Conservation (phyloP, 2,329 filamentous ascomycete genomes). For the Cordyceps fumosorosea region DNA sequence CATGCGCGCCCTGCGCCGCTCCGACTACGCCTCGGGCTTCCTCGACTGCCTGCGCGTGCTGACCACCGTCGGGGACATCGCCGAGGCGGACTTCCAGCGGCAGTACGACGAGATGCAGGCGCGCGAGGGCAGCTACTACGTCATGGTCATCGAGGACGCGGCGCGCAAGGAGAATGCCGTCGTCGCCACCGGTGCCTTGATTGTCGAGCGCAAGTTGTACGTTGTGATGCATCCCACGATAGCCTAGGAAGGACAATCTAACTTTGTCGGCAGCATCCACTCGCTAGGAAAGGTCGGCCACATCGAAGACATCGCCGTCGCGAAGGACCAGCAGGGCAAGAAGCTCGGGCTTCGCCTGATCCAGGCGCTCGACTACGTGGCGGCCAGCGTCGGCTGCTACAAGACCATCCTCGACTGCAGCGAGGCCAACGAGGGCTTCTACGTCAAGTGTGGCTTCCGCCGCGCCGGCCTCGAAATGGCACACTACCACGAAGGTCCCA, state of each 20-base stretch:
- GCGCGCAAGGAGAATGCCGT: constrained; percentile 49
- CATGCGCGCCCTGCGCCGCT: constrained; percentile 70
- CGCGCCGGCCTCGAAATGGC: constrained; percentile 93
- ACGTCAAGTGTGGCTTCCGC: constrained; percentile 94
- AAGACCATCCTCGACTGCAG: constrained; percentile 97
- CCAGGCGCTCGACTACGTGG: constrained; percentile 84
- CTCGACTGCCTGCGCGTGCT: constrained; percentile 86
- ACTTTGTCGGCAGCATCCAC: constrained; percentile 54
- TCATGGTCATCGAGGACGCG: constrained; percentile 77
- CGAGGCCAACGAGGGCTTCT: constrained; percentile 94
- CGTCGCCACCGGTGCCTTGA: constrained; percentile 83
- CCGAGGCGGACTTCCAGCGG: constrained; percentile 64
- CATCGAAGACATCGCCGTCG: constrained; percentile 95
- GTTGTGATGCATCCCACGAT: too few species aligned
- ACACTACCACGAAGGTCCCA: constrained; percentile 71
- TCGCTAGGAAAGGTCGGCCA: constrained; percentile 79
- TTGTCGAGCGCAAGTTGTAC: constrained; percentile 92
- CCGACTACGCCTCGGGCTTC: constrained; percentile 76
- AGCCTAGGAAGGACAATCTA: background rate
- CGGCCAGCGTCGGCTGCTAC: constrained; percentile 86
- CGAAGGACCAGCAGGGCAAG: constrained; percentile 94
- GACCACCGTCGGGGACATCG: constrained; percentile 86
- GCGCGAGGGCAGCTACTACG: constrained; percentile 70
- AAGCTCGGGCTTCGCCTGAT: constrained; percentile 90
- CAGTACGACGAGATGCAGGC: constrained; percentile 76